A percentile compares a stretch with the other conserved stretches of the same genome.
Evolutionary conservation across 139 green algal species (phyloP).

Genomic region (Gonium pectorale): DNA sequence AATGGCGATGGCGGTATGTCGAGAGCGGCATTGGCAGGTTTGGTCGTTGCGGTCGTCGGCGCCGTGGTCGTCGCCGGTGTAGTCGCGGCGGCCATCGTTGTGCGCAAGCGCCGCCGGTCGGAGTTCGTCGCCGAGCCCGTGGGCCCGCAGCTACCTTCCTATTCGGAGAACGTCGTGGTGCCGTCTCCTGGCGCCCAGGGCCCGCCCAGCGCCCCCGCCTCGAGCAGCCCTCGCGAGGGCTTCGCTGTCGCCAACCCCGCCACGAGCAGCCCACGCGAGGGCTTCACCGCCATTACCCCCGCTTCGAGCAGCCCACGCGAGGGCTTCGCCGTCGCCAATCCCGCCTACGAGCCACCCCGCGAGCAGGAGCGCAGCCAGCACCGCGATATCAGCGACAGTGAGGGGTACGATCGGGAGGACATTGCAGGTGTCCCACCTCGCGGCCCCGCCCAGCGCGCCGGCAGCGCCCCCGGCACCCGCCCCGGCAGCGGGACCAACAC

Average conservation of each 20-base stretch:
- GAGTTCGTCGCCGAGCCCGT: too few relatives aligned
- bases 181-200: too few relatives aligned
- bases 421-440: too few relatives aligned
- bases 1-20: background rate
- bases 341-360: constrained; percentile 6
- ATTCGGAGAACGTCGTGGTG: too few relatives aligned
- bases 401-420: too few relatives aligned
- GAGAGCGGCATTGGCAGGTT: background rate
- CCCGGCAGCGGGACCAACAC: background rate
- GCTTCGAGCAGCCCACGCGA: background rate
- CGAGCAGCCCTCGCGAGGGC: background rate
- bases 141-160: too few relatives aligned
- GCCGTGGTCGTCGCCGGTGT: background rate
- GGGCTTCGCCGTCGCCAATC: constrained; percentile 6
- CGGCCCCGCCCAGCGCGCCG: background rate
- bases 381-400: too few relatives aligned
- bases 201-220: too few relatives aligned
- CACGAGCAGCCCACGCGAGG: constrained; percentile 10
- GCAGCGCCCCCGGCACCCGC: background rate
- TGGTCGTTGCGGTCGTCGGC: background rate
- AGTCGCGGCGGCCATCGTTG: background rate
- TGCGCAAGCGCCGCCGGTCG: background rate
- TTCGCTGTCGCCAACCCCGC: constrained; percentile 10
- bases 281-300: too few relatives aligned
- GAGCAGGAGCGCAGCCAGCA: too few relatives aligned